Base-by-base conservation (phyloP, 495 filamentous ascomycete species). In the Penicillium nucicola region DNA sequence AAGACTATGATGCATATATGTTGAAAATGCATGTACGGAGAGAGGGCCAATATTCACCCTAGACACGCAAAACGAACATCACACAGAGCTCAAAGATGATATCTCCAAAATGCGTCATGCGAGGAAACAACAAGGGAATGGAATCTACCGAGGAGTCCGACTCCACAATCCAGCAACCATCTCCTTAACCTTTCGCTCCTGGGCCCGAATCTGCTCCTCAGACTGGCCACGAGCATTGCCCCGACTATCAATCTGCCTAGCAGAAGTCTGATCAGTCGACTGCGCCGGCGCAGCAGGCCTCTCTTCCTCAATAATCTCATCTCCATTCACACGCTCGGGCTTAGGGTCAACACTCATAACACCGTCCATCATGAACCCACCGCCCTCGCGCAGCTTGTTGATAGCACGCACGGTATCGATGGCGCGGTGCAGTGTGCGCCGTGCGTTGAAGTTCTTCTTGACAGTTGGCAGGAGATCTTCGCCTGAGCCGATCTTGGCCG, bases 401-500 rank as follows among this genome's bases (percentile, higher is more conserved):
- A 98, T 97, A 0, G 93, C 93, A n/a, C 95, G 81, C 38, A 98
- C 91, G 0, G 95, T 97, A 67, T 98, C 93, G 66, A 98, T 97
- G 22, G 93, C 93, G 11, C 92, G 91, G 69, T 97, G 93, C 44
- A 98, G 77, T 8, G 92, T 97, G 49, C 91, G 78, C 23, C 92
- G 78, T 7, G 93, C 93, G 58, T 98, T 98, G 78, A 98, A 98
- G 72, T 98, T 98, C 84, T 97, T 97, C 82, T 95, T 95, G 54
- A 98, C 88, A 2, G 85, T 88, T 1, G 93, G 93, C 52, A 97
- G 75, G 45, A 98, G 75, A 72, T 98, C 93, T 43, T 80, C 75
- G 17, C 79, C 77, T 41, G 81, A 77, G 36, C 69, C 70, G 20
- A 66, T 45, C 43, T 58, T 62, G 55, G 47, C 45, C 12, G 45